These are phyloP conservation scores for Ganoderma leucocontextum DNA, from an alignment of 1,284 basidiomycete species.

Conservation along the genomic window DNA sequence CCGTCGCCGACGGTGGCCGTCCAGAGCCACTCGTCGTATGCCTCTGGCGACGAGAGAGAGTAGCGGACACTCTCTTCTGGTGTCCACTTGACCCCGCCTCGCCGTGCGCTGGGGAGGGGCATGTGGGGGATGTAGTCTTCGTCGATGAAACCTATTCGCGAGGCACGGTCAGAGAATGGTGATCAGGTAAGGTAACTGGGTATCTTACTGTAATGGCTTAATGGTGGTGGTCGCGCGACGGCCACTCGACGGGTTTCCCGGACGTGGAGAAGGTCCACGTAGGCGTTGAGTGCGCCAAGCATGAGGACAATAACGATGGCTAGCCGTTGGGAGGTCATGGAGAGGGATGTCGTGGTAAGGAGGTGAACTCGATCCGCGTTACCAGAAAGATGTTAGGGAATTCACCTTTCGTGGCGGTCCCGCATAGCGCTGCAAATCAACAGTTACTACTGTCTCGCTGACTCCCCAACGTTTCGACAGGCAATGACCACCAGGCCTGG, in stretches of 20 bases:
- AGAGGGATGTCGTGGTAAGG: background rate
- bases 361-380: background rate
- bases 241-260: conserved; percentile 23
- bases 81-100: conserved; percentile 22
- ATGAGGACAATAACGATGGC: conserved; percentile 14
- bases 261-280: conserved; percentile 24
- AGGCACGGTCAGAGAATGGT: background rate
- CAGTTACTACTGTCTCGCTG: conserved; percentile 1
- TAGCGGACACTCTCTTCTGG: conserved; percentile 34
- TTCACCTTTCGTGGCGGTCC: background rate
- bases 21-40: conserved; percentile 34
- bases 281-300: conserved; percentile 24
- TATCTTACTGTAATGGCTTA: conserved; percentile 26
- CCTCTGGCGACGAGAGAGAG: conserved; percentile 22
- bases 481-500: background rate
- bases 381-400: background rate
- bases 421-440: background rate
- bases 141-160: conserved; percentile 26
- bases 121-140: conserved; percentile 33
- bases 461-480: background rate
- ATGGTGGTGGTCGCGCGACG: conserved; percentile 22
- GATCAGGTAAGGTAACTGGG: background rate
- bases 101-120: conserved; percentile 27
- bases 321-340: conserved; percentile 25
- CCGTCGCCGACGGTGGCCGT: conserved; percentile 36